Percentiles rank a stretch among this genome's conserved stretches.
Conservation (phyloP, 495 filamentous ascomycete genomes). For the Xylaria palmicola region DNA sequence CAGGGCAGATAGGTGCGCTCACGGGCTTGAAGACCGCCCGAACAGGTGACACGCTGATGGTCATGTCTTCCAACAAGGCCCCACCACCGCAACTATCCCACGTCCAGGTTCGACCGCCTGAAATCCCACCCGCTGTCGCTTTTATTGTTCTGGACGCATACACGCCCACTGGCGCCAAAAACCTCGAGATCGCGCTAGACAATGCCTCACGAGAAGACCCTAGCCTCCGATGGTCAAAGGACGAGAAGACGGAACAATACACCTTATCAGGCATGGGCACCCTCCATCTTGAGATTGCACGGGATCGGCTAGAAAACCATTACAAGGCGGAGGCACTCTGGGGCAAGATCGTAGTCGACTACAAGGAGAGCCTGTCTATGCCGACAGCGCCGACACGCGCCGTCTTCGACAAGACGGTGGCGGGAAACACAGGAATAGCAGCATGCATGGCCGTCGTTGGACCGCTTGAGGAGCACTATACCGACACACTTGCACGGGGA, state of each 20-base stretch:
- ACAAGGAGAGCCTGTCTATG: constrained; percentile 72
- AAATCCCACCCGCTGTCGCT: constrained; percentile 91
- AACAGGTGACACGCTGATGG: constrained; percentile 89
- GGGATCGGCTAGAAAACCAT: constrained; percentile 81
- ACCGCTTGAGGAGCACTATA: constrained; percentile 52
- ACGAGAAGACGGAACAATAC: constrained; percentile 91
- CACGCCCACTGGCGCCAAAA: constrained; percentile 73
- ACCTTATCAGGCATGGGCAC: constrained; percentile 96
- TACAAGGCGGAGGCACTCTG: constrained; percentile 87
- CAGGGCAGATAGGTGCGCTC: constrained; percentile 96
- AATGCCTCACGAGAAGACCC: constrained; percentile 90
- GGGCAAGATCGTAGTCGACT: constrained; percentile 94
- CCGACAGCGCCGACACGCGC: constrained; percentile 53
- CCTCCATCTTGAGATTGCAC: constrained; percentile 93
- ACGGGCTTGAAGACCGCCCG: constrained; percentile 84
- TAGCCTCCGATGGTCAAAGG: constrained; percentile 77
- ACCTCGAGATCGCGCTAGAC: constrained; percentile 69
- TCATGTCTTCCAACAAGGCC: constrained; percentile 55
- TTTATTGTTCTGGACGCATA: constrained; percentile 90
- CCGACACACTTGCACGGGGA: constrained; percentile 29
- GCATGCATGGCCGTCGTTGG: constrained; percentile 67
- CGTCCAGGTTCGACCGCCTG: constrained; percentile 83
- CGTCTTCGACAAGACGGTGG: constrained; percentile 74
- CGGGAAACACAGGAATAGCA: constrained; percentile 75
- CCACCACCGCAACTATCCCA: constrained; percentile 65